Base-by-base conservation (phyloP, 108 stramenopile genomes). In the Nitzschia palea region DNA sequence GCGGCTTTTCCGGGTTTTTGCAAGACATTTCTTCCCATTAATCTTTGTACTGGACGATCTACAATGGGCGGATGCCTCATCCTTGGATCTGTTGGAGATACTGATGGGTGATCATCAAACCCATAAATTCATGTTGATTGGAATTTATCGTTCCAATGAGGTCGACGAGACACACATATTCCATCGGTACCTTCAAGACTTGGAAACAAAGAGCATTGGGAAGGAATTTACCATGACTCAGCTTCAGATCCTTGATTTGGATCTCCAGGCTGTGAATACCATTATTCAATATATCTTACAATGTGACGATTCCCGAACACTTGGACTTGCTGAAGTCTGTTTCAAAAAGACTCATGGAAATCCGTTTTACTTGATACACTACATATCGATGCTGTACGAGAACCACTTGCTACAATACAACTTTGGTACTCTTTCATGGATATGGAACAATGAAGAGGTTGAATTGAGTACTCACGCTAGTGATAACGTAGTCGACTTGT, bases 101-200 rank as follows among this genome's bases (percentile, higher is more conserved):
- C 27, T 73, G 4, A 15, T 58, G 34, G 17, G 4, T 0, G 67
- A 73, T 43, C 17, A 4, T 14, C 26, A 30, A 28, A 67, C 20
- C 17, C 36, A 22, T 3, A 40, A 40, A 28, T 14, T 68, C 26
- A 20, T 86, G 53, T 51, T 86, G 36, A 61, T 83, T 18, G 82
- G 82, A 14, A 35, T 68, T 0, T 81, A 79, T 48, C 74, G 85
- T 43, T 76, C 75, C 52, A 71, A 86, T 47, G 82, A 86, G 54
- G 72, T 80, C 4, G 45, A 71, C 6, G 65, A 48, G 1, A 50
- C 47, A 23, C 67, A 69, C 52, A 48, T 32, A 6, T 53, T 65
- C 35, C 22, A 27, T 4, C 17, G 30, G 15, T 15, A 5, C 15
- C 14, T 71, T 14, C 14, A 22, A 10, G 22, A 35, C 4, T 2